Evolutionary conservation across 1,139 yeast species (phyloP), one percentile per base, ranked within the genome.

Genomic region (Candida anutae): DNA sequence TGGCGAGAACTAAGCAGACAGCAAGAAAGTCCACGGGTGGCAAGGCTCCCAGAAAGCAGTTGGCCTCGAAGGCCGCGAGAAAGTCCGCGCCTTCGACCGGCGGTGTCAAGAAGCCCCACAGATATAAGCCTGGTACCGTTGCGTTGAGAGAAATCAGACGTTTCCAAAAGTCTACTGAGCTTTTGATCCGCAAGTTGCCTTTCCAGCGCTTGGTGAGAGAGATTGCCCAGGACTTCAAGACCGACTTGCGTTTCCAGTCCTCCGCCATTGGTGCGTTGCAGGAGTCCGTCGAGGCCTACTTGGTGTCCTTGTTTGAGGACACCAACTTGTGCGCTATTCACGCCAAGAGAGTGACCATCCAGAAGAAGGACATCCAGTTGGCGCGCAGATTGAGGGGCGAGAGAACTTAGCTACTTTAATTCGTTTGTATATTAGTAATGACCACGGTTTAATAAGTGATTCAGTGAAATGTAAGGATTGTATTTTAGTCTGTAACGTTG

Each of bases 71-170:
- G 82, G 96, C 95, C 53, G 96, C 97, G 50, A 82, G 97, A 78
- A 88, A 88, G 71, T 87, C 97, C 34, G 96, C 96, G 37, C 90
- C 94, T 72, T 74, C 95, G 43, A 78, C 95, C 45, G 96, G 96
- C 63, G 97, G 96, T 79, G 96, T 88, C 62, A 88, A 88, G 88
- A 88, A 88, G 77, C 96, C 96, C 49, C 97, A 88, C 85, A 85
- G 97, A 82, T 88, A 87, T 74, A 88, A 87, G 90, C 97, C 97
- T 65, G 97, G 97, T 87, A 88, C 96, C 58, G 96, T 88, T 58
- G 97, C 97, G 53, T 82, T 88, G 62, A 88, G 96, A 82, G 97
- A 88, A 75, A 88, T 88, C 59, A 85, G 96, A 81, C 85, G 96
- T 74, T 88, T 88, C 78, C 96, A 88, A 74, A 88, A 88, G 70